Evolutionary conservation across 768 basidiomycete genomes (phyloP), one percentile per base, ranked within the genome.

Genomic region (Tulasnella sp.): DNA sequence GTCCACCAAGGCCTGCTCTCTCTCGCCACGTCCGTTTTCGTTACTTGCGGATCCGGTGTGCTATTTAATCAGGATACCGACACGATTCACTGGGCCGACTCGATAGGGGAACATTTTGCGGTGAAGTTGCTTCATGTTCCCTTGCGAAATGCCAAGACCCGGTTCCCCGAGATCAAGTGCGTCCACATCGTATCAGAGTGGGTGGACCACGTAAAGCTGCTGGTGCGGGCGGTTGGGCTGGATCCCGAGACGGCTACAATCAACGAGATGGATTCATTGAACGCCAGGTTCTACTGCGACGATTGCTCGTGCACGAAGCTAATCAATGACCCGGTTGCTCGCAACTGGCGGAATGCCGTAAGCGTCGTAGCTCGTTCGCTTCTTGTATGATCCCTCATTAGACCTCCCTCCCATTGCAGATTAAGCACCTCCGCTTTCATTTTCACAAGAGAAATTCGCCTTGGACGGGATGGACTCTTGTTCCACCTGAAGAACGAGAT

Each of bases 251-350:
- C 52, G 6, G 26, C 68, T n/a, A 69, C 68, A 9, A 32, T 32
- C 2, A 19, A 9, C 9, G 40, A 69, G 4, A 44, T 69, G 68
- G 68, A 69, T 42, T 26, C 11, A 1, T 1, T 44, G n/a, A 26
- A 69, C 36, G 52, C 68, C 8, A 40, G 68, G 44, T 44, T 69
- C 19, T 69, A 69, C 36, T 69, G 68, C 34, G 5, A 69, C 19
- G 68, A 19, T 12, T 69, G 68, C 36, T 35, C 68, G n/a, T 7
- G 17, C 7, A 22, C 22, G 7, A 47, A 47, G 17, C 44, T 47
- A 19, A 42, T 39, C 44, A 26, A 64, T 36, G 65, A 67, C 22
- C 22, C 22, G 3, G 14, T 67, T 12, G 65, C 65, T 7, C 36
- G 65, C 19, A 67, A 26, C 35, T 67, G 65, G 65, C 65, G 65